These are phyloP conservation scores for Apium graveolens DNA, from an alignment of 129 eudicot genomes.

Conservation along the genomic window DNA sequence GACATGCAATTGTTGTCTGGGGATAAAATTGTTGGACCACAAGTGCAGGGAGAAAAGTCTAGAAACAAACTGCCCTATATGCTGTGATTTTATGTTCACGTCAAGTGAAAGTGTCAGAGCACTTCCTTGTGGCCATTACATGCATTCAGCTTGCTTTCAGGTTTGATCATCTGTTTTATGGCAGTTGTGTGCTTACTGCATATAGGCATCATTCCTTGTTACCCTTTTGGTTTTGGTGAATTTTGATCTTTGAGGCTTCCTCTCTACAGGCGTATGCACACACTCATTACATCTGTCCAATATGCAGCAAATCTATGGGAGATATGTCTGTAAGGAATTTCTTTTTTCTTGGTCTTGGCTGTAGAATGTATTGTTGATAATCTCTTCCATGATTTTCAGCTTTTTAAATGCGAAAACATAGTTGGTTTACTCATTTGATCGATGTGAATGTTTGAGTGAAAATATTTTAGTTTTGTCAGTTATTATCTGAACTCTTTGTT, in stretches of 20 bases:
- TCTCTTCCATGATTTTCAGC: neutral
- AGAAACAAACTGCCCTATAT: constrained; percentile 94
- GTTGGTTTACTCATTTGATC: neutral
- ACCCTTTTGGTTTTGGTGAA: neutral
- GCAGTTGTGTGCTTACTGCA: neutral
- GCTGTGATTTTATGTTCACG: constrained; percentile 94
- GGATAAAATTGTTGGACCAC: constrained; percentile 74
- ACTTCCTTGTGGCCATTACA: constrained; percentile 96
- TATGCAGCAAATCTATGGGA: constrained; percentile 98
- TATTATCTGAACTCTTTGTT: neutral
- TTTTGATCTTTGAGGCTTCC: constrained; percentile 8
- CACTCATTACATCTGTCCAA: constrained; percentile 90
- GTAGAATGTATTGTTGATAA: neutral
- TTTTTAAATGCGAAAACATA: neutral
- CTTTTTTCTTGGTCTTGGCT: constrained; percentile 2
- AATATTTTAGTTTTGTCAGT: neutral
- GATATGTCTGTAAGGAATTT: constrained; percentile 89
- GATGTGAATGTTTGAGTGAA: neutral
- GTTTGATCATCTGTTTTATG: constrained; percentile 23
- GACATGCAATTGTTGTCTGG: constrained; percentile 96
- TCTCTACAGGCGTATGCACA: constrained; percentile 67
- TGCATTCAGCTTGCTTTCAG: constrained; percentile 99
- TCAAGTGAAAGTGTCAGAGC: constrained; percentile 87
- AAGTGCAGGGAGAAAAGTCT: constrained; percentile 95
- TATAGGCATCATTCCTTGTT: neutral